These are phyloP conservation scores for Boechera retrofracta DNA, from an alignment of 345 rosid genomes.

Conservation along the genomic window DNA sequence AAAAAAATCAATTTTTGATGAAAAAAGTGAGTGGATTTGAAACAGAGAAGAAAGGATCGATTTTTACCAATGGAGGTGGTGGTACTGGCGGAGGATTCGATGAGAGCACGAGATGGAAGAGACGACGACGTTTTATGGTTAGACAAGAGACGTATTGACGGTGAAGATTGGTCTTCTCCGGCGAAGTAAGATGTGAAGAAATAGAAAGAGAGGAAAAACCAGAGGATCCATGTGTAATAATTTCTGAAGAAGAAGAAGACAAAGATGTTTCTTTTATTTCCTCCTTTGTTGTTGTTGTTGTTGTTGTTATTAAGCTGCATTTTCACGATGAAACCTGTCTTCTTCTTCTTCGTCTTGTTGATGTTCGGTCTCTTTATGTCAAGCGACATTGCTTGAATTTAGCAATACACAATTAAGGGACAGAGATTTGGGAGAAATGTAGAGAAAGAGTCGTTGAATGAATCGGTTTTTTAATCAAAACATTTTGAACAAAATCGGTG, in stretches of 20 bases:
- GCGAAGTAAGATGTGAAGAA: constrained; percentile 67
- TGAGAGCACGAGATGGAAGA: constrained; percentile 71
- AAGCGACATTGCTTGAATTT: constrained; percentile 39
- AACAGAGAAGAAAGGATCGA: constrained; percentile 20
- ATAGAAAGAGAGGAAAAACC: constrained; percentile 75
- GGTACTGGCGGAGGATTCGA: constrained; percentile 56
- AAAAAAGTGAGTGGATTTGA: neutral
- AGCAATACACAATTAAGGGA: neutral
- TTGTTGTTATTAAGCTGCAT: constrained; percentile 61
- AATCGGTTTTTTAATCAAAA: neutral
- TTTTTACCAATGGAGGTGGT: constrained; percentile 44
- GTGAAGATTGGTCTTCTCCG: constrained; percentile 58
- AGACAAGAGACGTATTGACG: constrained; percentile 51
- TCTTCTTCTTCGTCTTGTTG: constrained; percentile 42
- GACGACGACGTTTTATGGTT: constrained; percentile 52
- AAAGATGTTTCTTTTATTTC: constrained; percentile 50
- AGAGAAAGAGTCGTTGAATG: constrained; percentile 55
- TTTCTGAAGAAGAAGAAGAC: constrained; percentile 57
- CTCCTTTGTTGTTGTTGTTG: constrained; percentile 49
- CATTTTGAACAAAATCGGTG: constrained; percentile 33
- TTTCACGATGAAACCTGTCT: constrained; percentile 60
- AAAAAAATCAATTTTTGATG: neutral
- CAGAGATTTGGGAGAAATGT: constrained; percentile 44
- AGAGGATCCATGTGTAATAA: constrained; percentile 83
- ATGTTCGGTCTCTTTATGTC: constrained; percentile 39